Evolutionary conservation across 176 grass and related monocot species (phyloP).

Genomic region (Coix lacrymajobi): DNA sequence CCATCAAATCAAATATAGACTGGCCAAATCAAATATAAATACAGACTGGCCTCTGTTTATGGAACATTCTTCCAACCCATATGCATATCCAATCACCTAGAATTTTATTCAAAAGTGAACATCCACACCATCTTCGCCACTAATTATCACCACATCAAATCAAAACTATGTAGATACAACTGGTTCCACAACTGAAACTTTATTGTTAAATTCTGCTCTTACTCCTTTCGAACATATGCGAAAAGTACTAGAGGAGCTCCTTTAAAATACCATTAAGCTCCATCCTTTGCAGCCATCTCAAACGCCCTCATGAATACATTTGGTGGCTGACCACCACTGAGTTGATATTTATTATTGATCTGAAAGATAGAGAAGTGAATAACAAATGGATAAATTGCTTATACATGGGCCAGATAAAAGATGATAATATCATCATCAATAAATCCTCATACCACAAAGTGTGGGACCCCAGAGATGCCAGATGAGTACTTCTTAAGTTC

Average conservation of each 20-base stretch:
- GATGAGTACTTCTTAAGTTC: slow-evolving; percentile 82
- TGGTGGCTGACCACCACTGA: slow-evolving; percentile 88
- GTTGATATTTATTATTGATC: slow-evolving; percentile 76
- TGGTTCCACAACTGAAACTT: background rate
- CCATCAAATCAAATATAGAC: background rate
- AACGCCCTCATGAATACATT: slow-evolving; percentile 67
- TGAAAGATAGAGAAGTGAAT: slow-evolving; percentile 13
- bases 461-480: slow-evolving; percentile 72
- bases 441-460: slow-evolving; percentile 70
- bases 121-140: background rate
- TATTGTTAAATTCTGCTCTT: background rate
- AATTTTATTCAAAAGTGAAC: background rate
- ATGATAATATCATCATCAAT: slow-evolving; percentile 1
- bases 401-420: background rate
- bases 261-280: slow-evolving; percentile 5
- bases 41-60: background rate
- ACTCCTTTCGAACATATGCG: background rate
- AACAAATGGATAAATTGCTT: background rate
- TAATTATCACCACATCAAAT: background rate
- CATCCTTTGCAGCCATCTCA: slow-evolving; percentile 41
- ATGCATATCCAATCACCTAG: background rate
- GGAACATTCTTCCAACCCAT: background rate
- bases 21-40: background rate
- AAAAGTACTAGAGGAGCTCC: background rate
- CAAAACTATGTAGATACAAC: background rate